These are phyloP conservation scores for Taxawa tesnikishii DNA, from an alignment of 2,329 filamentous ascomycete genomes.

Conservation along the genomic window DNA sequence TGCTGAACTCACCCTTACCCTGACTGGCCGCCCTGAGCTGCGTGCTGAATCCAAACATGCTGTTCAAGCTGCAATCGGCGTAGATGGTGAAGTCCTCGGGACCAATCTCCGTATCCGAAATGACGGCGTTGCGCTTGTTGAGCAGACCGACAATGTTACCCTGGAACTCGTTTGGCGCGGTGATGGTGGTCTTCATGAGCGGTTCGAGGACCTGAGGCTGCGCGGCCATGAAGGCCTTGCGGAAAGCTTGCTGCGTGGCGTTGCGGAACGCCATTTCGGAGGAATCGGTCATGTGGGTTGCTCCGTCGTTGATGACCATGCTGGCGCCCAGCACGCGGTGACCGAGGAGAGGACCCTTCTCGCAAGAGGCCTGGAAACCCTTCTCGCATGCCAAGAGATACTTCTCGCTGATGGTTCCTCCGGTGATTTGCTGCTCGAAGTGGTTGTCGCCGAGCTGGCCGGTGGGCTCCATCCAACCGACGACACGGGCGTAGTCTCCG, in stretches of 20 bases:
- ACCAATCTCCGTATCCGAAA: slow-evolving; percentile 90
- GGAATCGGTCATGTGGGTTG: slow-evolving; percentile 95
- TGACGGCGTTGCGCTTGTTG: slow-evolving; percentile 93
- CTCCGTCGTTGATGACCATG: slow-evolving; percentile 93
- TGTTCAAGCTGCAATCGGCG: slow-evolving; percentile 85
- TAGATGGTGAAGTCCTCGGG: slow-evolving; percentile 86
- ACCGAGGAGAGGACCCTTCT: slow-evolving; percentile 81
- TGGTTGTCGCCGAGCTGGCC: slow-evolving; percentile 59
- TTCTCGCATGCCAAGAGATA: slow-evolving; percentile 91
- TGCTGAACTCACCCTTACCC: slow-evolving; percentile 95
- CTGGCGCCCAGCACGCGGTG: slow-evolving; percentile 80
- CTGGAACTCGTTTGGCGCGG: slow-evolving; percentile 93
- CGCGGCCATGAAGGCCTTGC: slow-evolving; percentile 75
- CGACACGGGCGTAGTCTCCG: slow-evolving; percentile 87
- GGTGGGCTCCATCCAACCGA: slow-evolving; percentile 83
- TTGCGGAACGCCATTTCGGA: slow-evolving; percentile 93
- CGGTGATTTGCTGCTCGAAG: slow-evolving; percentile 79
- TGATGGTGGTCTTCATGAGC: slow-evolving; percentile 96
- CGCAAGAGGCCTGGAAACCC: slow-evolving; percentile 73
- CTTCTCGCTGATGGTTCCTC: slow-evolving; percentile 89
- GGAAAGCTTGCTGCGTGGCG: slow-evolving; percentile 92
- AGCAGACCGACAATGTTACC: slow-evolving; percentile 87
- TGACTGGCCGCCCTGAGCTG: slow-evolving; percentile 88
- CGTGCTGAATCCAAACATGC: slow-evolving; percentile 95
- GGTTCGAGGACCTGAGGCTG: slow-evolving; percentile 82